These are phyloP conservation scores for Verticillium isaacii DNA, from an alignment of 2,329 filamentous ascomycete genomes.

Conservation along the genomic window DNA sequence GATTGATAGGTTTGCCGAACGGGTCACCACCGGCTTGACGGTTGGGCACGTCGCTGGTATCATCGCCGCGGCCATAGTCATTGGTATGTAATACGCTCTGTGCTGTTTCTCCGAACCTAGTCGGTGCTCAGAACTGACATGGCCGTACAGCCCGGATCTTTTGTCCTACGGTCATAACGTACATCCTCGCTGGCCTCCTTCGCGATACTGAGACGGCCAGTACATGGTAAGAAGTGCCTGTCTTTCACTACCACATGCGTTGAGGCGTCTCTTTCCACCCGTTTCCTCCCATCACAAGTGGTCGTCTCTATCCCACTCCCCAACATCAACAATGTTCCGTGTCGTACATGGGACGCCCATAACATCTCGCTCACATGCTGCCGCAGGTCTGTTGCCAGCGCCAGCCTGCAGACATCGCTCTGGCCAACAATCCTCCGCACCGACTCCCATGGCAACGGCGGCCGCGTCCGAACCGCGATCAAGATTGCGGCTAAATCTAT, in stretches of 20 bases:
- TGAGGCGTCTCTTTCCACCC: background rate
- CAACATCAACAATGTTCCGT: too few relatives aligned
- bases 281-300: too few relatives aligned
- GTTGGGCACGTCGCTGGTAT: conserved; percentile 18
- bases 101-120: background rate
- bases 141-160: conserved; percentile 27
- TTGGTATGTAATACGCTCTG: conserved; percentile 8
- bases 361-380: background rate
- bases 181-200: conserved; percentile 29
- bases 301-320: too few relatives aligned
- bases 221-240: conserved; percentile 24
- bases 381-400: conserved; percentile 13
- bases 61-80: conserved; percentile 16
- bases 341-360: background rate
- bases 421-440: conserved; percentile 36
- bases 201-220: conserved; percentile 28
- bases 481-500: conserved; percentile 10
- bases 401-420: conserved; percentile 29
- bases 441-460: conserved; percentile 24
- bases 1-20: background rate
- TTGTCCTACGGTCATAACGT: conserved; percentile 26
- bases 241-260: background rate
- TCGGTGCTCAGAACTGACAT: background rate
- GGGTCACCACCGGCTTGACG: conserved; percentile 13
- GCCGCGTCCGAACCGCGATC: conserved; percentile 21